Evolutionary conservation across 1,284 basidiomycete genomes (phyloP), one percentile per base, ranked within the genome.

Genomic region (Cryptococcus wingfieldii): DNA sequence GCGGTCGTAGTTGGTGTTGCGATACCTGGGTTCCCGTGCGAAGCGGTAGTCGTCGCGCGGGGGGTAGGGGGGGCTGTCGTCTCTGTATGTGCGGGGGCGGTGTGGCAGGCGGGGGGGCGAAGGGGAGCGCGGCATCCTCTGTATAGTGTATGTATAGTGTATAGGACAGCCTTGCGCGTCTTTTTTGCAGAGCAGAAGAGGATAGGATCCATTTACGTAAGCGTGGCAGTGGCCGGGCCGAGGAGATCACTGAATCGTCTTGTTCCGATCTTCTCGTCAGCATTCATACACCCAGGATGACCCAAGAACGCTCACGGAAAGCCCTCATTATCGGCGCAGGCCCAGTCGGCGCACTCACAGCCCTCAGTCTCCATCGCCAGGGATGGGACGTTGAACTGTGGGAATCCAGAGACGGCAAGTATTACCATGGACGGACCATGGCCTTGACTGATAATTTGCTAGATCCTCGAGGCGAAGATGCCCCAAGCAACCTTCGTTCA

Each of bases 351-450:
- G 94, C 93, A 71, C 86, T 98, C 16, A 83, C 88, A 16, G 93
- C 93, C 4, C 82, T 95, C 47, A 85, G 88, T 48, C 82, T 98
- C 46, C 88, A 91, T 48, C 87, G 89, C 66, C 82, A 84, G 66
- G 94, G 94, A 39, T 98, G 92, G 90, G 67, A 80, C 43, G 93
- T 98, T 47, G 85, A 88, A 63, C 72, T 98, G n/a, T 93, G 89
- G 78, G 95, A 98, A 78, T 83, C 83, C 50, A 83, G 93, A 63
- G 82, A 87, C 72, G 91, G 87, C 91, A 71, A 71, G 84, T 44
- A 16, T 19, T 10, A 12, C 10, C 8, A 13, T 41, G 14, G 6
- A 18, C 16, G 27, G 27, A 23, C 23, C 23, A 3, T 38, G 38
- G 38, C 43, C 27, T 13, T 23, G 25, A 18, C 28, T 46, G 12